Evolutionary conservation across 1,284 basidiomycete species (phyloP).

Genomic region (Vanrija humicola): DNA sequence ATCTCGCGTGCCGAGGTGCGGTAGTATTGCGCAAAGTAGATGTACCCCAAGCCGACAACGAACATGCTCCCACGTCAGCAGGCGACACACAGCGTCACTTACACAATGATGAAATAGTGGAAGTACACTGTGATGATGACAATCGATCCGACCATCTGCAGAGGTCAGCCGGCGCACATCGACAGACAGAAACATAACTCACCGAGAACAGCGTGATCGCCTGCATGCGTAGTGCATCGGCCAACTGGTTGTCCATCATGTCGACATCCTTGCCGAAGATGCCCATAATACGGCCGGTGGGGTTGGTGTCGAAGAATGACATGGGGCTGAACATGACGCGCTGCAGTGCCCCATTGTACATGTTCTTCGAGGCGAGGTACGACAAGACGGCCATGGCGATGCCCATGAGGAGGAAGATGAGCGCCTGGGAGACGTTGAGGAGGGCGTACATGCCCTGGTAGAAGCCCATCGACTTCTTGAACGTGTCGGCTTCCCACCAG

Average conservation of each 20-base stretch:
- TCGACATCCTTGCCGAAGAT: constrained; percentile 61
- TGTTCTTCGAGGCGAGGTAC: constrained; percentile 58
- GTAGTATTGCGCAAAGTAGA: constrained; percentile 59
- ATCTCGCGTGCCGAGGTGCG: constrained; percentile 76
- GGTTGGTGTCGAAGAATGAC: constrained; percentile 66
- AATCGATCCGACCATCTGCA: constrained; percentile 55
- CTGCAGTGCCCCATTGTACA: constrained; percentile 57
- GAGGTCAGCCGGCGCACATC: constrained; percentile 15
- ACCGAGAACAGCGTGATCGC: constrained; percentile 35
- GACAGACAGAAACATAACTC: constrained; percentile 4
- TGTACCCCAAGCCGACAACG: constrained; percentile 32
- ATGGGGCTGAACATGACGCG: constrained; percentile 66
- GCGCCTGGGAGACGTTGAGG: constrained; percentile 54
- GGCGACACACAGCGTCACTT: neutral
- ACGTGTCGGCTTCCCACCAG: constrained; percentile 63
- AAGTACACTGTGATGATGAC: constrained; percentile 65
- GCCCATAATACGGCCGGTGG: constrained; percentile 61
- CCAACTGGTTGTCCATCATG: constrained; percentile 65
- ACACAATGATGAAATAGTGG: constrained; percentile 59
- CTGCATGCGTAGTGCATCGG: constrained; percentile 63
- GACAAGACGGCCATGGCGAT: constrained; percentile 58
- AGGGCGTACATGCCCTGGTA: constrained; percentile 70
- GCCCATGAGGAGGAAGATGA: constrained; percentile 64
- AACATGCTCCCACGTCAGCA: constrained; percentile 20
- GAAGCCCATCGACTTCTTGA: constrained; percentile 48